phyloP scores from a whole-genome alignment of 768 basidiomycete genomes.

The Tulasnella sp. region DNA sequence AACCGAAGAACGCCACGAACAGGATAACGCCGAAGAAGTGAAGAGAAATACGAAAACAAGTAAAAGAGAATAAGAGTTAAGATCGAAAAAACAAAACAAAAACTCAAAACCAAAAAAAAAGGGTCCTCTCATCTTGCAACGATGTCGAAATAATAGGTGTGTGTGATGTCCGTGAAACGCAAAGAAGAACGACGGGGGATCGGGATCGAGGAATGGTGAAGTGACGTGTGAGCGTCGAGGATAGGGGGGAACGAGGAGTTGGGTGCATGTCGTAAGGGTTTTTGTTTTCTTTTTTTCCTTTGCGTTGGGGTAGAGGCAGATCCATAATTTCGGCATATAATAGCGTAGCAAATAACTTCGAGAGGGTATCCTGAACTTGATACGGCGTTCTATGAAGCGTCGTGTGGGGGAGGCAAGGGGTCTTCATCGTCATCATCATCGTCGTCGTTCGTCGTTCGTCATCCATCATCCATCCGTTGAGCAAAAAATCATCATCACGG shows the following conservation, averaged over 20 bases:
- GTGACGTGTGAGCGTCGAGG: background rate
- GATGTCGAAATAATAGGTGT: background rate
- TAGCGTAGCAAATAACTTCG: constrained; percentile 14
- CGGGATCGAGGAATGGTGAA: background rate
- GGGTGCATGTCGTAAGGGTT: background rate
- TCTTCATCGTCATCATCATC: background rate
- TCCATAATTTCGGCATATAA: background rate
- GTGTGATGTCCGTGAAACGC: background rate
- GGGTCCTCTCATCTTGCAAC: constrained; percentile 13
- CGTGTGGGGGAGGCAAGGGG: background rate
- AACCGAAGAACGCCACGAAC: background rate
- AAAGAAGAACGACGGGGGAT: background rate
- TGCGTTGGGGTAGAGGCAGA: background rate
- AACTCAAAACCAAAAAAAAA: background rate
- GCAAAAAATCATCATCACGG: background rate
- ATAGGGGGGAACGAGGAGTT: background rate
- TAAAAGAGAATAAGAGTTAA: constrained; percentile 14
- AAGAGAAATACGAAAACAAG: background rate
- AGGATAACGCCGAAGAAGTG: constrained; percentile 1
- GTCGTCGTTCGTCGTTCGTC: too few relatives aligned
- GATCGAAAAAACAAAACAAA: background rate
- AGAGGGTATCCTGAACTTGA: background rate
- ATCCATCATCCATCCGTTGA: background rate
- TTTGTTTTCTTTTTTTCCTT: background rate
- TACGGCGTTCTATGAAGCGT: background rate